Evolutionary conservation across 306 rosid genomes (phyloP).

Genomic region (Trifolium repens): DNA sequence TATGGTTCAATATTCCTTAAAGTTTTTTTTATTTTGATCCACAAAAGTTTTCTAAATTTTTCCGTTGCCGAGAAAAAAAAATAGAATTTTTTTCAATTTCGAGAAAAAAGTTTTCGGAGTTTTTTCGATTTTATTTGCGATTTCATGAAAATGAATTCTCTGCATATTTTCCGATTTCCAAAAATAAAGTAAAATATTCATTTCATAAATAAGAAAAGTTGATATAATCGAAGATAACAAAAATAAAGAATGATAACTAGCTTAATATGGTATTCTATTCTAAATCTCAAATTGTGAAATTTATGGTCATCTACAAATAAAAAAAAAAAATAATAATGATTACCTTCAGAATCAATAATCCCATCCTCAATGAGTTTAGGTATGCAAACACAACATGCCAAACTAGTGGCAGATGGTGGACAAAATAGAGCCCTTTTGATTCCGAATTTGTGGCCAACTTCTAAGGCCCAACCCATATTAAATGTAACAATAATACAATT

Average conservation of each 20-base stretch:
- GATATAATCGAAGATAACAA: too few species aligned
- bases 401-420: slow-evolving; percentile 49
- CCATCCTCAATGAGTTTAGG: slow-evolving; percentile 51
- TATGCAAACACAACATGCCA: slow-evolving; percentile 35
- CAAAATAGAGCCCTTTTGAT: slow-evolving; percentile 48
- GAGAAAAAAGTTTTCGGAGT: too few species aligned
- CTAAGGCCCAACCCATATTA: slow-evolving; percentile 53
- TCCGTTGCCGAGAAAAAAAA: too few species aligned
- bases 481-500: slow-evolving; percentile 47
- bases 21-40: too few species aligned
- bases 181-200: too few species aligned
- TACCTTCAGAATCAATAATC: slow-evolving; percentile 44
- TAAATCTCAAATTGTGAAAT: neutral
- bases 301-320: neutral
- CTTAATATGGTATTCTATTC: neutral
- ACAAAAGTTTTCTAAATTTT: too few species aligned
- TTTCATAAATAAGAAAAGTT: too few species aligned
- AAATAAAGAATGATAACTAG: neutral
- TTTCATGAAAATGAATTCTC: too few species aligned
- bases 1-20: too few species aligned
- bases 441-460: slow-evolving; percentile 53
- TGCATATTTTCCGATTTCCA: too few species aligned
- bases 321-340: neutral
- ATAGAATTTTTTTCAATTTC: too few species aligned
- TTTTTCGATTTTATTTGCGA: too few species aligned